These are phyloP conservation scores for Plectosphaerella sp. DNA, from an alignment of 2,329 filamentous ascomycete genomes.

Conservation along the genomic window DNA sequence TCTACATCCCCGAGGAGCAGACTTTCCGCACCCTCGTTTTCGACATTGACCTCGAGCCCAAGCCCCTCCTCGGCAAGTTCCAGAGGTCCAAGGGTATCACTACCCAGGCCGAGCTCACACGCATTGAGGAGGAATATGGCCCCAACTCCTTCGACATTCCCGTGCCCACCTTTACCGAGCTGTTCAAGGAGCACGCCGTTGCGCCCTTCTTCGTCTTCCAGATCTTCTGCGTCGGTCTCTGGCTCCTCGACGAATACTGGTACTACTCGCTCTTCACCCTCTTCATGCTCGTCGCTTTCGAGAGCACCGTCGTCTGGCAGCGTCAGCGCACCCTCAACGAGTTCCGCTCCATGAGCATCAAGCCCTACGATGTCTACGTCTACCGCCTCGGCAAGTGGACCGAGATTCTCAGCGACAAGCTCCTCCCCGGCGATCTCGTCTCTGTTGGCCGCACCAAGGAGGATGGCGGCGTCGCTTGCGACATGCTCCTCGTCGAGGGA, in stretches of 20 bases:
- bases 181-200: slow-evolving; percentile 97
- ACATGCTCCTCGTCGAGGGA: slow-evolving; percentile 92
- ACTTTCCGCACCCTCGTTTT: slow-evolving; percentile 82
- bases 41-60: slow-evolving; percentile 78
- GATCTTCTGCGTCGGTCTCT: slow-evolving; percentile 95
- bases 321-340: slow-evolving; percentile 91
- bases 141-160: slow-evolving; percentile 96
- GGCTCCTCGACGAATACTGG: slow-evolving; percentile 99
- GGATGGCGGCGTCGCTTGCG: slow-evolving; percentile 92
- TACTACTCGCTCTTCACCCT: slow-evolving; percentile 99
- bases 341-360: slow-evolving; percentile 99
- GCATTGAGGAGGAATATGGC: slow-evolving; percentile 88
- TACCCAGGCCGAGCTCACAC: slow-evolving; percentile 69
- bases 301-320: slow-evolving; percentile 99
- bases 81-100: slow-evolving; percentile 75
- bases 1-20: slow-evolving; percentile 68
- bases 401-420: slow-evolving; percentile 83
- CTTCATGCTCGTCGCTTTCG: slow-evolving; percentile 96
- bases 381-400: slow-evolving; percentile 84
- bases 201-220: slow-evolving; percentile 99
- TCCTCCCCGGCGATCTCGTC: slow-evolving; percentile 88
- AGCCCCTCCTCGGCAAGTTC: slow-evolving; percentile 72
- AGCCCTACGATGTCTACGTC: slow-evolving; percentile 93
- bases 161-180: slow-evolving; percentile 88
- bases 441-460: slow-evolving; percentile 94